These are phyloP conservation scores for Kentomonas sorsogonicus DNA, from an alignment of 208 protist species.

Conservation along the genomic window DNA sequence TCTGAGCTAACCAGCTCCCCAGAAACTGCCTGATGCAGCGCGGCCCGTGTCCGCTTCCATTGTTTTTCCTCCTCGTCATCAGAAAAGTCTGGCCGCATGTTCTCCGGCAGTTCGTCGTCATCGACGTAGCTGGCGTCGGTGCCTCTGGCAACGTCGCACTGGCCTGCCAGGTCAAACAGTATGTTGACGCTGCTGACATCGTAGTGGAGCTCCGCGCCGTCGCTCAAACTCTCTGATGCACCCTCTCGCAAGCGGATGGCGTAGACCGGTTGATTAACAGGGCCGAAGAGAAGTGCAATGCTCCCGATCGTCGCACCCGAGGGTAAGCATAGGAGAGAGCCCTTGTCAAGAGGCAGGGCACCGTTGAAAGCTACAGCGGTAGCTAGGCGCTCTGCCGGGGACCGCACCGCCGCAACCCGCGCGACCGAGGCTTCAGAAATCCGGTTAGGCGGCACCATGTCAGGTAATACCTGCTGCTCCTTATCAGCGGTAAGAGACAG, in stretches of 20 bases:
- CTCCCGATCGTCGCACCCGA: conserved; percentile 52
- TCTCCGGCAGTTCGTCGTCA: conserved; percentile 77
- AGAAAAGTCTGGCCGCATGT: conserved; percentile 81
- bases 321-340: conserved; percentile 56
- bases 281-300: conserved; percentile 55
- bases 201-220: conserved; percentile 40
- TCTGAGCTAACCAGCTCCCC: no score
- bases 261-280: conserved; percentile 37
- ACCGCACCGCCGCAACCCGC: conserved; percentile 29
- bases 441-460: no score
- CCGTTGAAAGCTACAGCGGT: conserved; percentile 39
- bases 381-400: no score
- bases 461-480: no score
- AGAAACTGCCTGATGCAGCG: no score
- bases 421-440: conserved; percentile 51
- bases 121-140: conserved; percentile 88
- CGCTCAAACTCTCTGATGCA: conserved; percentile 5
- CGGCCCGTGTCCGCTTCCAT: no score
- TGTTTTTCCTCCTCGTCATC: conserved; percentile 78
- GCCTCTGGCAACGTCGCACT: conserved; percentile 54
- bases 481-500: no score
- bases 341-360: conserved; percentile 49
- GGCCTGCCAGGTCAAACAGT: conserved; percentile 40
- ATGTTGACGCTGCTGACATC: conserved; percentile 46
- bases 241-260: neutral